These are phyloP conservation scores for Aureobasidium leucospermi DNA, from an alignment of 2,329 filamentous ascomycete genomes.

Conservation along the genomic window DNA sequence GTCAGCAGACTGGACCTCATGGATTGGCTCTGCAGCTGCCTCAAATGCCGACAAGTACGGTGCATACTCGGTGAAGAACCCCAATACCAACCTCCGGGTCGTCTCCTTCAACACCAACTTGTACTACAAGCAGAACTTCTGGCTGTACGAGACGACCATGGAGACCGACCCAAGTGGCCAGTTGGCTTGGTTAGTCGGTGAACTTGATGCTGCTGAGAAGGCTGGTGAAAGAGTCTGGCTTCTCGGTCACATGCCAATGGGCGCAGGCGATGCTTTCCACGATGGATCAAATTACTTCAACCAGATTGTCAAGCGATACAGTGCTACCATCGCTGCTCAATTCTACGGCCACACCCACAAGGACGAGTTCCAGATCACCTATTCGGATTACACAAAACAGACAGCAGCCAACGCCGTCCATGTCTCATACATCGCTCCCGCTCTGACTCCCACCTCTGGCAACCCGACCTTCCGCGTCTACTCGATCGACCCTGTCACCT, in stretches of 20 bases:
- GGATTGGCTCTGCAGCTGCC: slow-evolving; percentile 37
- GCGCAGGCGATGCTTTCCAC: slow-evolving; percentile 44
- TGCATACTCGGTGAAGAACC: slow-evolving; percentile 42
- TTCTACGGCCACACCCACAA: slow-evolving; percentile 54
- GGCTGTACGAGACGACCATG: slow-evolving; percentile 46
- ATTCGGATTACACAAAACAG: slow-evolving; percentile 40
- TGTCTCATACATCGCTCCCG: slow-evolving; percentile 49
- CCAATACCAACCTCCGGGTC: slow-evolving; percentile 44
- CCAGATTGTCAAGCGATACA: slow-evolving; percentile 48
- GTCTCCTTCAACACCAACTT: slow-evolving; percentile 56
- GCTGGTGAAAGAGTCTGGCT: slow-evolving; percentile 49
- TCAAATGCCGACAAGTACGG: slow-evolving; percentile 36
- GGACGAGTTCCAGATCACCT: slow-evolving; percentile 51
- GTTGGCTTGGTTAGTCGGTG: slow-evolving; percentile 46
- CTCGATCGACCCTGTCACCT: slow-evolving; percentile 51
- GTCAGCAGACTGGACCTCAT: slow-evolving; percentile 39
- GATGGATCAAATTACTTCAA: slow-evolving; percentile 43
- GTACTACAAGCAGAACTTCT: slow-evolving; percentile 54
- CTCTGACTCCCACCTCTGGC: slow-evolving; percentile 48
- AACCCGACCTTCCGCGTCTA: slow-evolving; percentile 54
- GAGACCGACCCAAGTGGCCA: slow-evolving; percentile 46
- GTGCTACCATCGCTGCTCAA: slow-evolving; percentile 46
- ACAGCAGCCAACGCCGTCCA: slow-evolving; percentile 39
- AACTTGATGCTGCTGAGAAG: slow-evolving; percentile 48
- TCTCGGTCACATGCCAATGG: slow-evolving; percentile 48